A percentile compares a stretch with the other conserved stretches of the same genome.
Conservation (phyloP, 768 basidiomycete species). For the Harrya chromipes region DNA sequence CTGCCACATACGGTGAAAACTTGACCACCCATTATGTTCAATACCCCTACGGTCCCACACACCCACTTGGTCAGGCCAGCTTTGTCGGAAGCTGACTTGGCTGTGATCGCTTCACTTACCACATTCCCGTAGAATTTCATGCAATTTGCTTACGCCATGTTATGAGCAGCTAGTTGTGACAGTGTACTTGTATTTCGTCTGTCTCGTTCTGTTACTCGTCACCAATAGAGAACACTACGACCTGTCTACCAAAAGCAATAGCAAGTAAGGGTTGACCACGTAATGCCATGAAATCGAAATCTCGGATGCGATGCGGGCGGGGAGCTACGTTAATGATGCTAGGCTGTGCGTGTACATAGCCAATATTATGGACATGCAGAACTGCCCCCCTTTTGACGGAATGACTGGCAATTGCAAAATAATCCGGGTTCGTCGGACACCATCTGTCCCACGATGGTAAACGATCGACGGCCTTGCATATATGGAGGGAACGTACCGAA, state of each 20-base stretch:
- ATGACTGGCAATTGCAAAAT: constrained; percentile 72
- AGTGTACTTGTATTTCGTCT: constrained; percentile 20
- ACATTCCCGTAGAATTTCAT: constrained; percentile 2
- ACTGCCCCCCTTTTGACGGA: constrained; percentile 59
- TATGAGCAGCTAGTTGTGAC: constrained; percentile 15
- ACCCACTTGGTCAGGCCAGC: constrained; percentile 21
- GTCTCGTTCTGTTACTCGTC: constrained; percentile 42
- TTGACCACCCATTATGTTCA: constrained; percentile 35
- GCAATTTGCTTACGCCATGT: constrained; percentile 5
- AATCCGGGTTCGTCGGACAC: constrained; percentile 73
- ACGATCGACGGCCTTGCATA: not conserved
- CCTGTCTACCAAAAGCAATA: constrained; percentile 57
- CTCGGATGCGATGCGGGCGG: constrained; percentile 62
- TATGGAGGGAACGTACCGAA: constrained; percentile 46
- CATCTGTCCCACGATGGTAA: constrained; percentile 47
- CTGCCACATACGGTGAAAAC: constrained; percentile 30
- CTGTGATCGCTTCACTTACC: not conserved
- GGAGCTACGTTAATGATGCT: constrained; percentile 54
- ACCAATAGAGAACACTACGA: constrained; percentile 63
- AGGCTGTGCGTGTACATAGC: constrained; percentile 62
- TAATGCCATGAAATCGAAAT: constrained; percentile 73
- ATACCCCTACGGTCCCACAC: constrained; percentile 30
- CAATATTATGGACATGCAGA: constrained; percentile 66
- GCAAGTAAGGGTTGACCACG: constrained; percentile 64
- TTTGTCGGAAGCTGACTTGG: constrained; percentile 21